Evolutionary conservation across 1,284 basidiomycete species (phyloP), one percentile per base, ranked within the genome.

Genomic region (Microbotryum violaceum): DNA sequence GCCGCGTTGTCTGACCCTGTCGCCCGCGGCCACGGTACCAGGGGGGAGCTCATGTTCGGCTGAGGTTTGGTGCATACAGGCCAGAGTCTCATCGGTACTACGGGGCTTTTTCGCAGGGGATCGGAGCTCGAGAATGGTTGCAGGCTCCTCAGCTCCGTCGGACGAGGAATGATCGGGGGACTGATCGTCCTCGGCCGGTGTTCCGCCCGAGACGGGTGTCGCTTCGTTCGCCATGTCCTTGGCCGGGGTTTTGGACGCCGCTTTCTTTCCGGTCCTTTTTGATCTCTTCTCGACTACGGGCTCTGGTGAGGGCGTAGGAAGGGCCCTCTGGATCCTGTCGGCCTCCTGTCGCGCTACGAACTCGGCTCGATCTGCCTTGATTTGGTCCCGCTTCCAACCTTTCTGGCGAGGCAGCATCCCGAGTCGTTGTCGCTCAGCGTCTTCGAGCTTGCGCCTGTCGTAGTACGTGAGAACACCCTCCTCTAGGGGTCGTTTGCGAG

Each of bases 381-480:
- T 21, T 21, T 49, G 37, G 42, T 23, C 31, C 18, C 44, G 20
- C 48, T 6, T 54, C 20, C 14, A 25, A 9, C 58, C 59, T 16
- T 49, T 60, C 45, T 49, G 54, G 27, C 59, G 45, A 5, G 67
- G 64, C 47, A 56, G 59, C 47, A 69, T 23, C 16, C 63, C 64
- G 20, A 45, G 29, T 14, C 47, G 48, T 33, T 54, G 62, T 37
- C 65, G 50, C 49, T 66, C 63, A 23, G 63, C 63, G 29, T 65
- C 57, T 53, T 67, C 66, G 10, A 50, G 33, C 51, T 69, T 69
- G 46, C 52, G 45, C 20, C 60, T 52, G 54, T 58, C 57, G 53
- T 63, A 63, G 2, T 54, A 52, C 9, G 29, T 58, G 37, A 62
- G 54, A 27, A 44, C 44, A 2, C 53, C 48, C 37, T 59, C 63